A percentile compares a stretch with the other conserved stretches of the same genome.
These are phyloP conservation scores for Leccinum longicurvipes DNA, from an alignment of 768 basidiomycete species.

Conservation along the genomic window DNA sequence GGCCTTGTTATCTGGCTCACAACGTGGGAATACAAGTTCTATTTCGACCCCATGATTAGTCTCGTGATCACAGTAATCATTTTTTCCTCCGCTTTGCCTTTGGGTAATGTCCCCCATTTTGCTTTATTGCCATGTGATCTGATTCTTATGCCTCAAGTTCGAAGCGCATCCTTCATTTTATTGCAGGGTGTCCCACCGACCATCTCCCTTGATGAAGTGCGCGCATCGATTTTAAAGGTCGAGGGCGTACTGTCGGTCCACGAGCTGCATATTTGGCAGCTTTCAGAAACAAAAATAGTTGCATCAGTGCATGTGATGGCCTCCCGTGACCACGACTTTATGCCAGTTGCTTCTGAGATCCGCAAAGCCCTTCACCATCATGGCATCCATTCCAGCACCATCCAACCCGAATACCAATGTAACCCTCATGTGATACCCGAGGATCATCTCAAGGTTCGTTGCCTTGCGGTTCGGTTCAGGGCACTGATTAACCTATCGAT, in stretches of 20 bases:
- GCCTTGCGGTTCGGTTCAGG: background rate
- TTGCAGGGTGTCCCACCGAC: conserved; percentile 91
- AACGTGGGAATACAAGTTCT: conserved; percentile 80
- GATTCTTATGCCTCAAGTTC: conserved; percentile 46
- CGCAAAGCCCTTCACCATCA: conserved; percentile 81
- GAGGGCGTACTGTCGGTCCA: conserved; percentile 84
- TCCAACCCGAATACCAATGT: conserved; percentile 81
- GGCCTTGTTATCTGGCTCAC: conserved; percentile 94
- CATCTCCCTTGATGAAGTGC: conserved; percentile 86
- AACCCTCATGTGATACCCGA: conserved; percentile 36
- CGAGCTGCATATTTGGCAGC: conserved; percentile 96
- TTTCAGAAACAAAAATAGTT: conserved; percentile 92
- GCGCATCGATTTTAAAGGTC: conserved; percentile 74
- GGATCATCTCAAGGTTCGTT: conserved; percentile 47
- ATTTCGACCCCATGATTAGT: conserved; percentile 91
- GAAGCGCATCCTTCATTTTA: conserved; percentile 90
- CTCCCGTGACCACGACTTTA: conserved; percentile 80
- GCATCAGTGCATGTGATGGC: conserved; percentile 95
- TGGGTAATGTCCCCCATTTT: conserved; percentile 46
- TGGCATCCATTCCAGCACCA: conserved; percentile 93
- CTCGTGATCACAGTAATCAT: conserved; percentile 95
- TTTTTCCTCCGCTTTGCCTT: conserved; percentile 90
- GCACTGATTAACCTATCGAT: conserved; percentile 4
- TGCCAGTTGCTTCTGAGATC: conserved; percentile 83
- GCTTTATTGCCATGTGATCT: background rate